A percentile compares a stretch with the other conserved stretches of the same genome.
phyloP scores from a whole-genome alignment of 1,139 yeast genomes.

The Lodderomyces margitis region DNA sequence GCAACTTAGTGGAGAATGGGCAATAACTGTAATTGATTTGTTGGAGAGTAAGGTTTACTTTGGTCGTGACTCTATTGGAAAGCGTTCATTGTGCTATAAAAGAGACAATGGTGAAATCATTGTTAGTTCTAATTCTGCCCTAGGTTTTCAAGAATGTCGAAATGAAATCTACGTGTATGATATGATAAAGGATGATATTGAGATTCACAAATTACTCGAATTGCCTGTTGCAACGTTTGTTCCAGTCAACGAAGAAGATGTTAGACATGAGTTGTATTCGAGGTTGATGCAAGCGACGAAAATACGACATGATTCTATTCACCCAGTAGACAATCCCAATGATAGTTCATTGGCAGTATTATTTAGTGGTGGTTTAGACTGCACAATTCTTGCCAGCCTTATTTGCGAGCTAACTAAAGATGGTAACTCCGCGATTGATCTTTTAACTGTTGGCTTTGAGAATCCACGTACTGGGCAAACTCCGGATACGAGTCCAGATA shows the following conservation, averaged over 20 bases:
- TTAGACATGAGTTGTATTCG: conserved; percentile 19
- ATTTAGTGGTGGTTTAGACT: conserved; percentile 94
- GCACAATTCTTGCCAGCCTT: conserved; percentile 68
- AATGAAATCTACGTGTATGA: conserved; percentile 49
- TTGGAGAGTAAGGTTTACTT: conserved; percentile 50
- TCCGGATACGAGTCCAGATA: conserved; percentile 77
- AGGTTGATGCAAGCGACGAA: conserved; percentile 40
- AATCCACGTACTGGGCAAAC: conserved; percentile 72
- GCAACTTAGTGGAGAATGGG: conserved; percentile 77
- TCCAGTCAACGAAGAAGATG: conserved; percentile 4
- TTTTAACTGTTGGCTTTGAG: conserved; percentile 93
- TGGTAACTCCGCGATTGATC: conserved; percentile 40
- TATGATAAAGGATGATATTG: conserved; percentile 15
- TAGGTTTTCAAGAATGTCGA: conserved; percentile 51
- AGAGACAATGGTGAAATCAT: conserved; percentile 17
- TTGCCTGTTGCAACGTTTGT: conserved; percentile 5
- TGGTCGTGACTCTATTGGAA: conserved; percentile 83
- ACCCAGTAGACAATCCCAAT: conserved; percentile 44
- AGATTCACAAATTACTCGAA: conserved; percentile 5
- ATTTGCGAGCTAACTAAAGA: conserved; percentile 27
- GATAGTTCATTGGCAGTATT: conserved; percentile 55
- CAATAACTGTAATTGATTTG: conserved; percentile 53
- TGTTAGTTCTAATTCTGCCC: conserved; percentile 46
- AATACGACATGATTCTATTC: conserved; percentile 55
- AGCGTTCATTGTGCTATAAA: conserved; percentile 64